phyloP scores from a whole-genome alignment of 1,139 yeast species.

The Yamadazyma dushanensis region DNA sequence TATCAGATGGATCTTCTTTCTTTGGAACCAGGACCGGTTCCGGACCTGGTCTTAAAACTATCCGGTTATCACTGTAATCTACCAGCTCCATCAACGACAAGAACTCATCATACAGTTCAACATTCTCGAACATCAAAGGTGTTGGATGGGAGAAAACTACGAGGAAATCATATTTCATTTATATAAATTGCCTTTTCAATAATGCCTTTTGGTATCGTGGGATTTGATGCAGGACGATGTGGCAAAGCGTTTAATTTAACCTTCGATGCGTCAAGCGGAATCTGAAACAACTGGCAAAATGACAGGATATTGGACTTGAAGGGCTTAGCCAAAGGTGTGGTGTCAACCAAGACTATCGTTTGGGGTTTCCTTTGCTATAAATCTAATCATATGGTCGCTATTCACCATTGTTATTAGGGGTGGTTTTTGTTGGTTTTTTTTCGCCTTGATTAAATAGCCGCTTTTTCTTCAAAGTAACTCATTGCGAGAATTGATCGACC shows the following conservation, averaged over 20 bases:
- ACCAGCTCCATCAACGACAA: constrained; percentile 30
- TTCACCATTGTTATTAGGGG: too few species aligned
- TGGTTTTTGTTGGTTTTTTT: too few species aligned
- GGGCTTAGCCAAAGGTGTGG: too few species aligned
- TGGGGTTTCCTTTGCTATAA: too few species aligned
- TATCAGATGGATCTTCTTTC: neutral
- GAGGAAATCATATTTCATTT: neutral
- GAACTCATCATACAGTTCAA: constrained; percentile 34
- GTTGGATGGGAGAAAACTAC: neutral
- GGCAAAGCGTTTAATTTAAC: constrained; percentile 5
- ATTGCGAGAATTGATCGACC: constrained; percentile 8
- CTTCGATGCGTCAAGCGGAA: constrained; percentile 3
- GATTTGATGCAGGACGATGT: constrained; percentile 3
- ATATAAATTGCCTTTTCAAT: constrained; percentile 4
- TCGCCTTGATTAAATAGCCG: too few species aligned
- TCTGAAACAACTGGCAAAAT: too few species aligned
- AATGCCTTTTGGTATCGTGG: constrained; percentile 7
- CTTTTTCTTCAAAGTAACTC: constrained; percentile 5
- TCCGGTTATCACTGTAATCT: constrained; percentile 20
- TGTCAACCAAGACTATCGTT: too few species aligned
- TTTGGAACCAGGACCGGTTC: neutral
- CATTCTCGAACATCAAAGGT: constrained; percentile 12
- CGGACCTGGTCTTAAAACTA: constrained; percentile 10
- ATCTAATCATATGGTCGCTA: too few species aligned
- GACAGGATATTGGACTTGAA: too few species aligned